Conservation (phyloP, 1,139 yeast species). For the Scheffersomyces stambukii region DNA sequence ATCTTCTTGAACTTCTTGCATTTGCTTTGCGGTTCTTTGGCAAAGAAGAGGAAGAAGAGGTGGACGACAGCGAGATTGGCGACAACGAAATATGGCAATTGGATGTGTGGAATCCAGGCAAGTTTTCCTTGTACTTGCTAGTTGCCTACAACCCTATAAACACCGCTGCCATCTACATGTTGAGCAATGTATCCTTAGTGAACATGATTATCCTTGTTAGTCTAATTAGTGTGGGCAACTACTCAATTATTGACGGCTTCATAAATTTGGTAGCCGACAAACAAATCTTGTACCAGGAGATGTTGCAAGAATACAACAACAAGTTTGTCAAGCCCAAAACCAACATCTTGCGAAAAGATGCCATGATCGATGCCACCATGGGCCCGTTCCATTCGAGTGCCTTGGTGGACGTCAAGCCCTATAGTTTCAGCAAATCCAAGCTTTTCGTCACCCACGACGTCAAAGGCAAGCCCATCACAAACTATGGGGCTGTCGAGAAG, state of each 20-base stretch:
- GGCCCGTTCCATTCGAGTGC: slow-evolving; percentile 32
- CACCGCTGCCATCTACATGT: slow-evolving; percentile 33
- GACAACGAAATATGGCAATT: slow-evolving; percentile 48
- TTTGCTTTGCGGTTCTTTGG: slow-evolving; percentile 8
- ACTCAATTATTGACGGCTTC: slow-evolving; percentile 43
- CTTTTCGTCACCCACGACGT: slow-evolving; percentile 46
- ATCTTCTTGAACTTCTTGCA: slow-evolving; percentile 6
- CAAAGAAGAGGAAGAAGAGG: slow-evolving; percentile 8
- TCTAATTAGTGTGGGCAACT: slow-evolving; percentile 31
- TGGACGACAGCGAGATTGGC: slow-evolving; percentile 8
- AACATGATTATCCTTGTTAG: slow-evolving; percentile 31
- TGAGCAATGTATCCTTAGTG: slow-evolving; percentile 33
- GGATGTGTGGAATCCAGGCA: slow-evolving; percentile 57
- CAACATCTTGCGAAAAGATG: slow-evolving; percentile 55
- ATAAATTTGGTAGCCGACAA: slow-evolving; percentile 52
- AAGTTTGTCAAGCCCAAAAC: slow-evolving; percentile 65
- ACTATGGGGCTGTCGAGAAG: slow-evolving; percentile 10
- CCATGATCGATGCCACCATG: slow-evolving; percentile 57
- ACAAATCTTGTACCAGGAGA: slow-evolving; percentile 56
- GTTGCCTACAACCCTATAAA: slow-evolving; percentile 57
- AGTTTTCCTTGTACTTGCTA: slow-evolving; percentile 43
- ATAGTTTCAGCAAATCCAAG: slow-evolving; percentile 32
- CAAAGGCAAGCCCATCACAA: slow-evolving; percentile 28
- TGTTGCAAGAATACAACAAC: slow-evolving; percentile 58
- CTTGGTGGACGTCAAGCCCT: slow-evolving; percentile 25